Evolutionary conservation across 805 yeast genomes (phyloP).

Genomic region (Naumovozyma baii): DNA sequence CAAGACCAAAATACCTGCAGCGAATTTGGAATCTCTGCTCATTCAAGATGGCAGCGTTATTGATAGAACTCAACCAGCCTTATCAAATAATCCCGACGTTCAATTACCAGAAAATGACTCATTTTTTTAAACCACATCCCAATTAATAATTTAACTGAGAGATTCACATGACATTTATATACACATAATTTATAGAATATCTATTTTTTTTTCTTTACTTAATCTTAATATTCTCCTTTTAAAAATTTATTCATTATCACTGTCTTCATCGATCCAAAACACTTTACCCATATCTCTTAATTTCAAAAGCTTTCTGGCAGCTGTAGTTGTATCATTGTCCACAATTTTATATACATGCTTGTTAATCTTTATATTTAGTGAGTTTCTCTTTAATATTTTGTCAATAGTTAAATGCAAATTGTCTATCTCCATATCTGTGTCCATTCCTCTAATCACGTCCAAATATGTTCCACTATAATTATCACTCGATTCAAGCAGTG

Average conservation of each 20-base stretch:
- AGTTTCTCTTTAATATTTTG: constrained; percentile 55
- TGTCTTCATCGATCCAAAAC: constrained; percentile 2
- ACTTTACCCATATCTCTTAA: constrained; percentile 27
- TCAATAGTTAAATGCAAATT: constrained; percentile 55
- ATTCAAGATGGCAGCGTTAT: not conserved
- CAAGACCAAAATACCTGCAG: constrained; percentile 4
- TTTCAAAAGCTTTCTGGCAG: constrained; percentile 27
- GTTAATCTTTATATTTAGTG: constrained; percentile 43
- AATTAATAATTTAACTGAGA: too few species aligned
- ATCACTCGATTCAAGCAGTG: constrained; percentile 60
- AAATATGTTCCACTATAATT: constrained; percentile 52
- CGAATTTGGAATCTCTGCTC: not conserved
- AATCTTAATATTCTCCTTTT: not conserved
- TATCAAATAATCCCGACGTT: not conserved
- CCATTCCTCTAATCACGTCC: constrained; percentile 57
- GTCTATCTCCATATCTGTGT: constrained; percentile 49
- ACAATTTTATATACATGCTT: constrained; percentile 47
- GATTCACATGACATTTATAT: not conserved
- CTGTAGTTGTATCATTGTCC: constrained; percentile 39
- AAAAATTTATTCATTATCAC: not conserved
- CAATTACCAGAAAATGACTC: not conserved
- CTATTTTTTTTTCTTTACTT: too few species aligned
- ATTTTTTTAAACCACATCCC: not conserved
- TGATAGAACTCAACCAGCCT: not conserved
- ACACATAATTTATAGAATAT: not conserved